Evolutionary conservation across 352 stramenopile genomes (phyloP).

Genomic region (Pythium diclinum): DNA sequence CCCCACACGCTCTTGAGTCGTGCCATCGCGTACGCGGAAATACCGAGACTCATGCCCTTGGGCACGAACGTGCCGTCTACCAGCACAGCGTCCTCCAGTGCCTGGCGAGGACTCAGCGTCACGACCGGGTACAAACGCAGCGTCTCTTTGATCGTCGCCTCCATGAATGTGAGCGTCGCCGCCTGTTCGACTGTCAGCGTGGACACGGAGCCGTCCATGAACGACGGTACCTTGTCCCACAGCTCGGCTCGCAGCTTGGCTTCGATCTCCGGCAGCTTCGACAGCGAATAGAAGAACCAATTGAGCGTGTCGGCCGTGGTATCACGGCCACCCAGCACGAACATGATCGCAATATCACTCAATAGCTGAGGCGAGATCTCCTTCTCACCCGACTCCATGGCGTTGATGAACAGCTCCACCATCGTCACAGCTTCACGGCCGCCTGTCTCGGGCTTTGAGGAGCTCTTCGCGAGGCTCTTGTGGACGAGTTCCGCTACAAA

Average conservation of each 20-base stretch:
- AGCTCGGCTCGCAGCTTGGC: slow-evolving; percentile 30
- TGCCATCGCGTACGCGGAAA: slow-evolving; percentile 32
- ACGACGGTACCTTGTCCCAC: slow-evolving; percentile 21
- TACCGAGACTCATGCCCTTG: slow-evolving; percentile 27
- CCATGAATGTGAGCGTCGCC: slow-evolving; percentile 12
- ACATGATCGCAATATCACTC: slow-evolving; percentile 45
- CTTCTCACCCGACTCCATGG: slow-evolving; percentile 13
- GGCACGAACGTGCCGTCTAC: slow-evolving; percentile 34
- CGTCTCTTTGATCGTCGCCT: slow-evolving; percentile 34
- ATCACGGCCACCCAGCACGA: slow-evolving; percentile 48
- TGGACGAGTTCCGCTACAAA: slow-evolving; percentile 17
- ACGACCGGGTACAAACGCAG: slow-evolving; percentile 37
- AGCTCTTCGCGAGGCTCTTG: slow-evolving; percentile 13
- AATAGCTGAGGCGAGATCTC: slow-evolving; percentile 27
- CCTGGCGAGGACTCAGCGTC: slow-evolving; percentile 28
- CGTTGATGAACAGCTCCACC: slow-evolving; percentile 25
- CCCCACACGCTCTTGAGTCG: slow-evolving; percentile 33
- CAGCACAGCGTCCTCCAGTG: slow-evolving; percentile 30
- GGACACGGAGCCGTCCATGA: slow-evolving; percentile 6
- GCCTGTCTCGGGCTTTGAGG: neutral
- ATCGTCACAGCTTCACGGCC: slow-evolving; percentile 13
- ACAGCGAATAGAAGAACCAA: slow-evolving; percentile 44
- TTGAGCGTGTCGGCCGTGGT: slow-evolving; percentile 45
- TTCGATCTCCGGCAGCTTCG: slow-evolving; percentile 33
- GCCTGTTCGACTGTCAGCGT: slow-evolving; percentile 15